These are phyloP conservation scores for Massarina eburnea DNA, from an alignment of 2,329 filamentous ascomycete species.

Conservation along the genomic window DNA sequence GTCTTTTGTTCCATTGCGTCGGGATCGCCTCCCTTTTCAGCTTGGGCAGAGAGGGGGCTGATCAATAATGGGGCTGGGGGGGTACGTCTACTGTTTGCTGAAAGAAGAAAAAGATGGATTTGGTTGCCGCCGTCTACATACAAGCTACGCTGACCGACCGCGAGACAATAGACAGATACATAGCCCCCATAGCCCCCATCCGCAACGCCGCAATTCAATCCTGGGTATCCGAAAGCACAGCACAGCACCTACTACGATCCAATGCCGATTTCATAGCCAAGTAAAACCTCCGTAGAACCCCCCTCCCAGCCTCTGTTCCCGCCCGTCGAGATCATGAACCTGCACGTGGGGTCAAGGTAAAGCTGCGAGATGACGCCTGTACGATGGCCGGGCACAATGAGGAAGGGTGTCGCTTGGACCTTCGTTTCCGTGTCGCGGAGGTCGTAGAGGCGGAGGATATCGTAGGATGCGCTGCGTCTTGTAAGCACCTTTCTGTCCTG, in stretches of 20 bases:
- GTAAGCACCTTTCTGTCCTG: conserved; percentile 11
- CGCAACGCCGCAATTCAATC: conserved; percentile 4
- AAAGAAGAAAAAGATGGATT: too few species aligned
- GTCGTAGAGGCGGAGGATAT: conserved; percentile 92
- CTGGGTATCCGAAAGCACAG: conserved; percentile 28
- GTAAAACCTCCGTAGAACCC: conserved; percentile 80
- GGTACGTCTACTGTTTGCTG: too few species aligned
- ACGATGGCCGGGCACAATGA: conserved; percentile 90
- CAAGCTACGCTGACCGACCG: too few species aligned
- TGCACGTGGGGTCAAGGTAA: conserved; percentile 83
- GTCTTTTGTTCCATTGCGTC: too few species aligned
- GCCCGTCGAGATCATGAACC: conserved; percentile 88
- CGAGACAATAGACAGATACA: not conserved
- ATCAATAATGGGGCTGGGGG: too few species aligned
- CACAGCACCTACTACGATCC: conserved; percentile 19
- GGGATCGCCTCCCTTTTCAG: too few species aligned
- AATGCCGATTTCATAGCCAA: conserved; percentile 86
- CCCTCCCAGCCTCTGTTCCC: conserved; percentile 97
- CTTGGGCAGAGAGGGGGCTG: too few species aligned
- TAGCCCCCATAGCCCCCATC: conserved; percentile 12
- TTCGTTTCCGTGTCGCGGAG: conserved; percentile 68
- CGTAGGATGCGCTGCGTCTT: conserved; percentile 72
- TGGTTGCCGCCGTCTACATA: too few species aligned
- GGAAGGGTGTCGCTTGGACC: conserved; percentile 83
- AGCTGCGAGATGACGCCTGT: conserved; percentile 86